Conservation (phyloP, 78 protist species). For the Anaeramoeba flamelloides region DNA sequence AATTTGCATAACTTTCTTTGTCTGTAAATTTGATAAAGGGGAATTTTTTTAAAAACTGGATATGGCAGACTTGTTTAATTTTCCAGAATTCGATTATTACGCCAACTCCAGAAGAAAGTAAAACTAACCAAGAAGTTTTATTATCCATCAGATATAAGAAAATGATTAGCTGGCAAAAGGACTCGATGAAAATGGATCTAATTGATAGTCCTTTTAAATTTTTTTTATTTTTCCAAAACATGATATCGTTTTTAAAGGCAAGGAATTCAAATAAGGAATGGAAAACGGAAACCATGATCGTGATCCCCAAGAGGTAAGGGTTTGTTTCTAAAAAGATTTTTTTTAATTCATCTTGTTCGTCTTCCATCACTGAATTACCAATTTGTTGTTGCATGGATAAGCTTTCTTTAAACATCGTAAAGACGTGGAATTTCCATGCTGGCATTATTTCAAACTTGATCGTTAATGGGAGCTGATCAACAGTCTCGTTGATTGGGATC, state of each 20-base stretch:
- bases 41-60: slow-evolving; percentile 24
- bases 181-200: slow-evolving; percentile 30
- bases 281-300: slow-evolving; percentile 51
- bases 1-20: slow-evolving; percentile 13
- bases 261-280: slow-evolving; percentile 79
- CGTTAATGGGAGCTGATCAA: no score
- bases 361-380: no score
- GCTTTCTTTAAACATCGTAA: no score
- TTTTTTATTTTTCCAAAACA: slow-evolving; percentile 64
- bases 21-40: slow-evolving; percentile 4
- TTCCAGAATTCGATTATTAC: slow-evolving; percentile 74
- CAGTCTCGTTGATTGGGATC: no score
- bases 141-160: slow-evolving; percentile 77
- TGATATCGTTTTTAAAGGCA: slow-evolving; percentile 83
- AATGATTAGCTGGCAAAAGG: slow-evolving; percentile 26
- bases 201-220: slow-evolving; percentile 69
- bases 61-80: slow-evolving; percentile 37
- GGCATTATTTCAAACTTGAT: no score
- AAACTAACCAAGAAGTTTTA: slow-evolving; percentile 55
- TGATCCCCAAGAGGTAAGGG: slow-evolving; percentile 60
- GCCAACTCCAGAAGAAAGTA: slow-evolving; percentile 42
- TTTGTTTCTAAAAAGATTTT: slow-evolving; percentile 57
- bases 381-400: no score
- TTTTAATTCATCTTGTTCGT: slow-evolving; percentile 22
- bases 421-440: no score